These are phyloP conservation scores for Tetraselmis striata DNA, from an alignment of 139 green algal species.

Conservation along the genomic window DNA sequence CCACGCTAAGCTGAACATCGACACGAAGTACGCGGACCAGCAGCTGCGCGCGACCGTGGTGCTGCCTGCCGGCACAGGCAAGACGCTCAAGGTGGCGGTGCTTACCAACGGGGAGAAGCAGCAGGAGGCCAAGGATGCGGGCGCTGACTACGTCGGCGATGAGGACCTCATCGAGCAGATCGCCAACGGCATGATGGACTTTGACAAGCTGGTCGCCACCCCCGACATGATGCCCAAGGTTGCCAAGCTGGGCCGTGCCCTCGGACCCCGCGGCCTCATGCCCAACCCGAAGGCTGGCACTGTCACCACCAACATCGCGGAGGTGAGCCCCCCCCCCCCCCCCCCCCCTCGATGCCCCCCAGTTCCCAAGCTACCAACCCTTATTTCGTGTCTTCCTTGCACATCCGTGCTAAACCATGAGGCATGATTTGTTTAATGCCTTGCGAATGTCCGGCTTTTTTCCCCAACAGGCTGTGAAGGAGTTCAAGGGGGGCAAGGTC, in stretches of 20 bases:
- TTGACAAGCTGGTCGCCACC: conserved; percentile 98
- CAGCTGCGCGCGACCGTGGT: conserved; percentile 95
- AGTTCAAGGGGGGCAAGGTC: conserved; percentile 99
- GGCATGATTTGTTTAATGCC: too few relatives aligned
- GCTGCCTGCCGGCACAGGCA: conserved; percentile 90
- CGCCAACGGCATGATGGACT: conserved; percentile 91
- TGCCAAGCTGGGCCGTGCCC: conserved; percentile 89
- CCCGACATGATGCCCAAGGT: conserved; percentile 99
- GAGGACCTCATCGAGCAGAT: conserved; percentile 97
- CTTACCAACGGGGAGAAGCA: conserved; percentile 71
- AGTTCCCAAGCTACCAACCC: too few relatives aligned
- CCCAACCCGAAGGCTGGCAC: conserved; percentile 99
- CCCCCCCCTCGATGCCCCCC: too few relatives aligned
- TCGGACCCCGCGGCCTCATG: conserved; percentile 95
- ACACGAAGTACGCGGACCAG: conserved; percentile 96
- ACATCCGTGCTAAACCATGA: too few relatives aligned
- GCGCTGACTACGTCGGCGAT: conserved; percentile 82
- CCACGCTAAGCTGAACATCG: conserved; percentile 76
- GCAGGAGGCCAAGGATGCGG: conserved; percentile 71
- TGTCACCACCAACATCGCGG: conserved; percentile 92
- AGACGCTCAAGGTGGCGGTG: conserved; percentile 88
- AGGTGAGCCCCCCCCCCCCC: conserved; percentile 53
- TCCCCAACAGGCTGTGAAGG: conserved; percentile 84
- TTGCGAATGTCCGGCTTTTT: too few relatives aligned
- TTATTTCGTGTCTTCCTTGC: too few relatives aligned